Base-by-base conservation (phyloP, 441 rosid genomes). In the Pelargonium fulgidum region DNA sequence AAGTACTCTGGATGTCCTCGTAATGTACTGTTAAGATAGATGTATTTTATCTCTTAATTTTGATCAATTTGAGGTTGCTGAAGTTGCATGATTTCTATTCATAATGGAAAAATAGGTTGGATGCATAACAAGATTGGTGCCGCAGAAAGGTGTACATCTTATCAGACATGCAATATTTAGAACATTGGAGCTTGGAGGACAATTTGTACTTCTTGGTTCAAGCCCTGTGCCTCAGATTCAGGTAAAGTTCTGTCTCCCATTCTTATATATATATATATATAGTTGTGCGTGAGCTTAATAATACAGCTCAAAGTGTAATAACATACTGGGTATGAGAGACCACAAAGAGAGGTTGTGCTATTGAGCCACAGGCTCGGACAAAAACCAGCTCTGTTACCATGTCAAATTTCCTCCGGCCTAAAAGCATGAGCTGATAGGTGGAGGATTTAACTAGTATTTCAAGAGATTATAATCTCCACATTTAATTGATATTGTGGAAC, bases 161-260 rank as follows among this genome's bases (percentile, higher is more conserved):
- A 93, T 93, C 78, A 88, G 96, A 77, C 95, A 93, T 78, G 95
- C 99, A 47, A 84, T 93, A 71, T 89, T 89, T 80, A 79, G 89
- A 79, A 88, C 99, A 10, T 65, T 93, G 77, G 99, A 93, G 86
- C 80, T 93, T 75, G 99, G 96, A 33, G 96, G 99, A 74, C 97
- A 93, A 66, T 93, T 91, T 78, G 78, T 93, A 41, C 95, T 91
- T 74, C 95, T 93, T 54, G 99, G 99, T 77, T 91, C 97, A 72
- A 93, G 96, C 73, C 99, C 97, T n/a, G 89, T 93, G 69, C 79
- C 91, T n/a, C 95, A 88, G 76, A 93, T 91, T 75, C 99, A 91
- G 93, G 99, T 87, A 68, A 80, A 1, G 19, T 39, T 14, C 9
- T 3, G 39, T 33, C 39, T 33, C 7, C 39, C 39, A 4, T 4